Evolutionary conservation across 1,139 yeast genomes (phyloP).

Genomic region (Hemisphaericaspora subhashii): DNA sequence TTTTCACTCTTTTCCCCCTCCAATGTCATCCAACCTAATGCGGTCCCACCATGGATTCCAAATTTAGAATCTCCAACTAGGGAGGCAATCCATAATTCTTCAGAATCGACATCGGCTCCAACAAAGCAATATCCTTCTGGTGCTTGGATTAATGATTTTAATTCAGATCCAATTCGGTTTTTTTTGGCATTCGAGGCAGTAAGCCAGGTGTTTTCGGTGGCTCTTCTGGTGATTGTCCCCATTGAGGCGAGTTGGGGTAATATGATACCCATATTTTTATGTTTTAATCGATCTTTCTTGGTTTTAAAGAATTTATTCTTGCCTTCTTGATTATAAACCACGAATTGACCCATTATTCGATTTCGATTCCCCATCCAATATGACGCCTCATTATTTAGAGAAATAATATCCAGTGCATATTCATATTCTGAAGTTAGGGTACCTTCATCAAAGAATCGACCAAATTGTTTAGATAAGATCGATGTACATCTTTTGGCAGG

Average conservation of each 20-base stretch:
- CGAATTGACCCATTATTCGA: slow-evolving; percentile 82
- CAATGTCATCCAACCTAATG: slow-evolving; percentile 98
- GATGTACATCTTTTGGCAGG: slow-evolving; percentile 70
- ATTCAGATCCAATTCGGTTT: slow-evolving; percentile 86
- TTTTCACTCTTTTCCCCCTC: slow-evolving; percentile 92
- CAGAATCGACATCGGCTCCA: slow-evolving; percentile 98
- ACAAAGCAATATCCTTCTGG: slow-evolving; percentile 90
- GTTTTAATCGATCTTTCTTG: slow-evolving; percentile 21
- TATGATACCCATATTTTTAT: slow-evolving; percentile 62
- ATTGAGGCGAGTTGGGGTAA: slow-evolving; percentile 82
- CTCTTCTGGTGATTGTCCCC: slow-evolving; percentile 97
- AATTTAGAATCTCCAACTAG: slow-evolving; percentile 90
- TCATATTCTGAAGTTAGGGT: slow-evolving; percentile 68
- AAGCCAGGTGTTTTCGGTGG: slow-evolving; percentile 97
- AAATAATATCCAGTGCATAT: slow-evolving; percentile 74
- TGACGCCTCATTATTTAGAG: slow-evolving; percentile 74
- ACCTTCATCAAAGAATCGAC: slow-evolving; percentile 72
- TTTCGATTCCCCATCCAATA: slow-evolving; percentile 94
- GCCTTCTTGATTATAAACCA: slow-evolving; percentile 49
- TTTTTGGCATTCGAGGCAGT: slow-evolving; percentile 94
- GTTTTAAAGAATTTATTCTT: slow-evolving; percentile 28
- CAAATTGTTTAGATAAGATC: slow-evolving; percentile 76
- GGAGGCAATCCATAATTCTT: slow-evolving; percentile 97
- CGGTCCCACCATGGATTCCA: slow-evolving; percentile 91
- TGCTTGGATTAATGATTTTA: slow-evolving; percentile 82